Conservation (phyloP, 1,284 basidiomycete species). For the Amylostereum chailletii region DNA sequence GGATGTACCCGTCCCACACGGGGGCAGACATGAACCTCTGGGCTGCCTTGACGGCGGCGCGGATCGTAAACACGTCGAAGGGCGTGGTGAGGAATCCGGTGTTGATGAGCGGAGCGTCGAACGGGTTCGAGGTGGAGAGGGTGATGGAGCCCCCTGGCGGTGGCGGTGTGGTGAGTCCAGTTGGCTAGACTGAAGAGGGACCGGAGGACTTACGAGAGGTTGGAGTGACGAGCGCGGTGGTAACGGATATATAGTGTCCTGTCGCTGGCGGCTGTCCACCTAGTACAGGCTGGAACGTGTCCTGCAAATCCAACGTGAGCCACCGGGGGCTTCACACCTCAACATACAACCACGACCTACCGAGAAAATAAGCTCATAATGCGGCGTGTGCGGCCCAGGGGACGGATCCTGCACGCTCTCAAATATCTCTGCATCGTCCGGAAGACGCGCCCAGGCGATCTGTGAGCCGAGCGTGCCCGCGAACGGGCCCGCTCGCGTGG, state of each 20-base stretch:
- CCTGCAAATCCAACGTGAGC: too few relatives aligned
- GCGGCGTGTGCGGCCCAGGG: slow-evolving; percentile 10
- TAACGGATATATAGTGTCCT: too few relatives aligned
- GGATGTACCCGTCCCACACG: slow-evolving; percentile 18
- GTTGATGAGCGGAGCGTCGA: slow-evolving; percentile 34
- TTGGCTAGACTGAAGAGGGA: too few relatives aligned
- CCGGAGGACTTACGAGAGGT: too few relatives aligned
- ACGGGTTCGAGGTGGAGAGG: slow-evolving; percentile 30
- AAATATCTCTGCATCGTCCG: slow-evolving; percentile 8
- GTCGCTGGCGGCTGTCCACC: too few relatives aligned
- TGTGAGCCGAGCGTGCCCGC: slow-evolving; percentile 6
- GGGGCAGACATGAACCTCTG: slow-evolving; percentile 19
- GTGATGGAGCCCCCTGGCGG: slow-evolving; percentile 31
- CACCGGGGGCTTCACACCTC: too few relatives aligned
- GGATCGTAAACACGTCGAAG: neutral
- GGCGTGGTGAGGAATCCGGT: slow-evolving; percentile 26
- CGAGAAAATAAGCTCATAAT: slow-evolving; percentile 14
- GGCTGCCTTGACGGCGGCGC: slow-evolving; percentile 16
- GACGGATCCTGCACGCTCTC: slow-evolving; percentile 10
- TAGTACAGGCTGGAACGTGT: too few relatives aligned
- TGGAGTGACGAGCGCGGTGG: too few relatives aligned
- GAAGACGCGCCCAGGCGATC: slow-evolving; percentile 13
- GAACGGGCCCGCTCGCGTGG: slow-evolving; percentile 8
- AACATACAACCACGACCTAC: slow-evolving; percentile 1
- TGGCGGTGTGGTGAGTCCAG: slow-evolving; percentile 15